Base-by-base conservation (phyloP, 2,329 filamentous ascomycete genomes). In the Colletotrichum scovillei region DNA sequence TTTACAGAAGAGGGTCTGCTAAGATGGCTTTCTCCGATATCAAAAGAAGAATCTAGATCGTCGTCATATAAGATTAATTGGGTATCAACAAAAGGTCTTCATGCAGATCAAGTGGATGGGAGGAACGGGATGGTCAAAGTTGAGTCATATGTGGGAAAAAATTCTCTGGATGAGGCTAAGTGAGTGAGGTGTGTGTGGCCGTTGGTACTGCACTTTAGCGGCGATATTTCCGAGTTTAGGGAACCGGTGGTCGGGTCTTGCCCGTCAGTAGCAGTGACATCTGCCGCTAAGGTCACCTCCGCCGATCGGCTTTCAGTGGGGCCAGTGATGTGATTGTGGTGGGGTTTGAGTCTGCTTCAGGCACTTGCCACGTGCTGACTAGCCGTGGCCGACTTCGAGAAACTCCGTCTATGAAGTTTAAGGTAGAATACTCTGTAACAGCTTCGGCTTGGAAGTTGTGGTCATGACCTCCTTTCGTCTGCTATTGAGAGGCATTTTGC, bases 61-160 rank as follows among this genome's bases (percentile, higher is more conserved):
- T 71, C 49, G 60, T 66, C 56, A 42, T 62, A 52, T 16, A 38
- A 4, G n/a, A 58, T 32, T n/a, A 63, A 69, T 28, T 63, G 63
- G 72, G 68, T 72, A 72, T 74, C 67, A 74, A 53, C 63, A 59
- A 70, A 72, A 65, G 28, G 53, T 56, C 60, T 38, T 65, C 38
- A 49, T 62, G 56, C 56, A 65, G 53, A 46, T 42, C 63, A 24
- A 71, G 67, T 68, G 67, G 65, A 32, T 57, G 67, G 26, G 42
- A 70, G 38, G 42, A 46, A 35, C 19, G 8, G 42, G 55, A 35
- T 24, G 22, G 6, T 30, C 57, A 28, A 24, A 42, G 58, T 75
- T 75, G 73, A 75, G 70, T 75, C 73, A 75, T 60, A 30, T 53
- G 57, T 14, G 63, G 63, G 66, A 73, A 63, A 63, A 71, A 66